These are phyloP conservation scores for Candida labiduridarum DNA, from an alignment of 1,139 yeast genomes.

Conservation along the genomic window DNA sequence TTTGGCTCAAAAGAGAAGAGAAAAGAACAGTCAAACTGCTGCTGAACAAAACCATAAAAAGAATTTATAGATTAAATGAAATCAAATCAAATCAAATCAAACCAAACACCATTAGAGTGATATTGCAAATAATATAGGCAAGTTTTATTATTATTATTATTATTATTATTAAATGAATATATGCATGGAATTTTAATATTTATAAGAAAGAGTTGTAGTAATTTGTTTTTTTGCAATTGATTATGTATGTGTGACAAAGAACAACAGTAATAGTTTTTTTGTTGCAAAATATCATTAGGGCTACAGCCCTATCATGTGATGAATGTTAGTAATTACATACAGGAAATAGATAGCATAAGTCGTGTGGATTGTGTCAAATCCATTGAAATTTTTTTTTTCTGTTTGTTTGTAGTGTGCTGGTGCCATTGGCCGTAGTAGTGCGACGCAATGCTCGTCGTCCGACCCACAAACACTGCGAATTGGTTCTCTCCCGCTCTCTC, in stretches of 20 bases:
- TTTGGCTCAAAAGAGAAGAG: slow-evolving; percentile 64
- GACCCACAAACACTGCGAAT: neutral
- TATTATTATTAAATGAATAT: neutral
- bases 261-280: neutral
- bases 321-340: neutral
- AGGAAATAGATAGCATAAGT: neutral
- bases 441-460: neutral
- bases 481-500: neutral
- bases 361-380: neutral
- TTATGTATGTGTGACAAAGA: neutral
- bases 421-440: too few relatives aligned
- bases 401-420: neutral
- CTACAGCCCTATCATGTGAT: slow-evolving; percentile 3
- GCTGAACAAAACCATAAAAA: slow-evolving; percentile 29
- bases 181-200: neutral
- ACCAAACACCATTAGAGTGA: neutral
- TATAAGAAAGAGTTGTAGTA: neutral
- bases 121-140: too few relatives aligned
- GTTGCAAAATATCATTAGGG: slow-evolving; percentile 4
- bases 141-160: neutral
- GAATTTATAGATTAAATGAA: slow-evolving; percentile 27
- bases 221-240: neutral
- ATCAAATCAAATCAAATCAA: too few relatives aligned
- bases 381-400: neutral
- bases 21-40: slow-evolving; percentile 37